Evolutionary conservation across 1,284 basidiomycete genomes (phyloP), one percentile per base, ranked within the genome.

Genomic region (Meira miltonrushii): DNA sequence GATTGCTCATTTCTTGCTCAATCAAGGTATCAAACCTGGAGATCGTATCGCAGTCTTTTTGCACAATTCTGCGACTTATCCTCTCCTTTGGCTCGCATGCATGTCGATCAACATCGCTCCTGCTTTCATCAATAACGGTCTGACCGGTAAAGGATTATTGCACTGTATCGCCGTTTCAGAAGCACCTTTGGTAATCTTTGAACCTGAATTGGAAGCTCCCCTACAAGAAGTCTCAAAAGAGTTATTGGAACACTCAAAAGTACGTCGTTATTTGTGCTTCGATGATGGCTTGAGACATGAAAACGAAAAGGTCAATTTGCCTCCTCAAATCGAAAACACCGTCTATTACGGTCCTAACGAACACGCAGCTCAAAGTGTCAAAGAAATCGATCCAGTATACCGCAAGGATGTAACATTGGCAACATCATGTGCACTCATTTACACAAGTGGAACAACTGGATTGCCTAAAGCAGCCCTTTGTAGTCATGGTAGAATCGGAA

Each of bases 81-180:
- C 67, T 37, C 60, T 66, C 44, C 60, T 72, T 60, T 75, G 66
- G 67, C 62, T 72, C 25, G 73, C 69, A 0, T 75, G 69, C 59
- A 63, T 75, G 71, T 60, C 57, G 51, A 64, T 68, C 66, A 67
- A 75, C 46, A 64, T 70, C 21, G 54, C 73, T 3, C 77, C 78
- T 5, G 78, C 74, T 1, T 78, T 79, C 61, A 76, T 79, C 67
- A 79, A 79, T 67, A 72, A 71, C 65, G 72, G 71, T 51, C 62
- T 79, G 23, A 74, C 72, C 9, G 76, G 64, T 46, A 60, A 64
- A 12, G 69, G 71, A 5, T 61, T 79, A 19, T 49, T 64, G 17
- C 78, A 79, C 63, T 79, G 78, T 66, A 66, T 79, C 58, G 46
- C 55, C 0, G 67, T 77, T 38, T 67, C 73, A 9, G 46, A 58